Evolutionary conservation across 352 stramenopile genomes (phyloP).

Genomic region (Phytophthora niederhauseri): DNA sequence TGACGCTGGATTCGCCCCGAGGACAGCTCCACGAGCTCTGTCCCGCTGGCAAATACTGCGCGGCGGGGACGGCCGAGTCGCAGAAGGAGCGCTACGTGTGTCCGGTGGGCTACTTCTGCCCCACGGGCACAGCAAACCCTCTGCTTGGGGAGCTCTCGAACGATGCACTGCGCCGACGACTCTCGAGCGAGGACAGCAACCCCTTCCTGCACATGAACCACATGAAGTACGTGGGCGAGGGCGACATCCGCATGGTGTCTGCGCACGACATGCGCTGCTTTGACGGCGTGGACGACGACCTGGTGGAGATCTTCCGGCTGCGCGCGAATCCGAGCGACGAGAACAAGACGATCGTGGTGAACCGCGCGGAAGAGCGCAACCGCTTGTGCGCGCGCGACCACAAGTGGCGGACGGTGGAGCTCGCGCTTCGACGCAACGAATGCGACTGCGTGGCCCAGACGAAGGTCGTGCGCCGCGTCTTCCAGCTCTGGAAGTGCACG

Average conservation of each 20-base stretch:
- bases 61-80: slow-evolving; percentile 83
- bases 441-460: slow-evolving; percentile 93
- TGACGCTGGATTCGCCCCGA: slow-evolving; percentile 84
- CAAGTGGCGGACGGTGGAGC: slow-evolving; percentile 92
- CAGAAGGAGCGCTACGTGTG: slow-evolving; percentile 84
- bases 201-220: slow-evolving; percentile 75
- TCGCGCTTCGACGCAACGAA: slow-evolving; percentile 89
- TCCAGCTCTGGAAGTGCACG: slow-evolving; percentile 95
- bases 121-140: slow-evolving; percentile 92
- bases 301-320: slow-evolving; percentile 61
- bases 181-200: slow-evolving; percentile 68
- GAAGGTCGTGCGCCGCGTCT: slow-evolving; percentile 90
- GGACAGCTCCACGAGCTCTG: slow-evolving; percentile 92
- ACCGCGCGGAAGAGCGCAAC: slow-evolving; percentile 78
- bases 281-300: slow-evolving; percentile 84
- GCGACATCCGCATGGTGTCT: slow-evolving; percentile 87
- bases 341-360: slow-evolving; percentile 42
- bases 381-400: slow-evolving; percentile 92
- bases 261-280: slow-evolving; percentile 93
- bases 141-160: slow-evolving; percentile 89
- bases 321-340: slow-evolving; percentile 13
- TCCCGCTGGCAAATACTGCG: slow-evolving; percentile 89
- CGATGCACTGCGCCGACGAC: slow-evolving; percentile 84
- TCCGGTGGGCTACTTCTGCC: slow-evolving; percentile 95
- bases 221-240: slow-evolving; percentile 92